Percentiles rank a stretch among this genome's conserved stretches.
phyloP scores from a whole-genome alignment of 768 basidiomycete genomes.

The Arthromyces matolae region DNA sequence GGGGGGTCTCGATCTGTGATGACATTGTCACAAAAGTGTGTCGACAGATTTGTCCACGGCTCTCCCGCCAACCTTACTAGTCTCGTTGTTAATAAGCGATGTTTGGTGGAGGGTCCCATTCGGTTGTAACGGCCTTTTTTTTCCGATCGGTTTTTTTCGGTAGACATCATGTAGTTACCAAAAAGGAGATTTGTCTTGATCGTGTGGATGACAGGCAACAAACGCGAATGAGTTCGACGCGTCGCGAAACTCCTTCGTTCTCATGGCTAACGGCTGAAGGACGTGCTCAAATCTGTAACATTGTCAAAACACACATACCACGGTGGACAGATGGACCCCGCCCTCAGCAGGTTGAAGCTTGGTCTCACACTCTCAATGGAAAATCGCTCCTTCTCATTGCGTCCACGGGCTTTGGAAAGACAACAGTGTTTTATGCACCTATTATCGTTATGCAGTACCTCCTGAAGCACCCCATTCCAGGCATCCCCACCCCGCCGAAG shows the following conservation, averaged over 20 bases:
- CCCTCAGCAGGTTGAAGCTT: conserved; percentile 17
- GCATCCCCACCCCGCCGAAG: conserved; percentile 8
- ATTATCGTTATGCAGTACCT: conserved; percentile 18
- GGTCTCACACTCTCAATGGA: conserved; percentile 16
- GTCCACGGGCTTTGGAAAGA: conserved; percentile 20
- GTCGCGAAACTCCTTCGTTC: conserved; percentile 1
- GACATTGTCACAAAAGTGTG: no score
- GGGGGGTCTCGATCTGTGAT: no score
- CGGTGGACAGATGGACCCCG: conserved; percentile 17
- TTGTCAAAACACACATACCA: conserved; percentile 13
- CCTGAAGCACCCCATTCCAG: background rate
- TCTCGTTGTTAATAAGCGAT: conserved; percentile 2
- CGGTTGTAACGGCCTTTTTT: background rate
- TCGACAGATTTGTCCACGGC: no score
- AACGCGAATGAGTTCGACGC: conserved; percentile 6
- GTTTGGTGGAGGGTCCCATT: conserved; percentile 5
- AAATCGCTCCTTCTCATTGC: conserved; percentile 18
- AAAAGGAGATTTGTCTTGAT: background rate
- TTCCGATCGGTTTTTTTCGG: background rate
- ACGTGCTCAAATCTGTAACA: conserved; percentile 9
- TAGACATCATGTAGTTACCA: background rate
- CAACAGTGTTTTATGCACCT: conserved; percentile 14
- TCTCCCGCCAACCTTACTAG: background rate
- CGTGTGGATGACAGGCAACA: background rate
- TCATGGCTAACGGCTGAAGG: conserved; percentile 14